phyloP scores from a whole-genome alignment of 495 filamentous ascomycete genomes.

The Lichenothelia convexa region DNA sequence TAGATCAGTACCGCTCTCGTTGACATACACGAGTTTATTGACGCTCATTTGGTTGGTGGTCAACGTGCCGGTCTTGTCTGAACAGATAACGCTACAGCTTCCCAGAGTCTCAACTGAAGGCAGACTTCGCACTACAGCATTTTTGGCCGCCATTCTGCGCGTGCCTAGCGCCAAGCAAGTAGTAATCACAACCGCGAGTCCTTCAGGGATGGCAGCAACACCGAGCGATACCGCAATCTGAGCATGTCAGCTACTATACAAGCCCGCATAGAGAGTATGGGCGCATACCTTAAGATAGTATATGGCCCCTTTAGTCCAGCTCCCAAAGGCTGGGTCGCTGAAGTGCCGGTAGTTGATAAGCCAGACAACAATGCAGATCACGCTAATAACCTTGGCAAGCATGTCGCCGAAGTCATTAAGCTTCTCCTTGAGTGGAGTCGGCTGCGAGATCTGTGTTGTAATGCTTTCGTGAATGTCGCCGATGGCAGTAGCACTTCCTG shows the following conservation, averaged over 20 bases:
- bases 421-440: constrained; percentile 95
- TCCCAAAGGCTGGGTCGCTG: constrained; percentile 79
- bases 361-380: constrained; percentile 94
- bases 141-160: constrained; percentile 95
- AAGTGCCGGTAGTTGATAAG: constrained; percentile 96
- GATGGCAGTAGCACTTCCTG: constrained; percentile 82
- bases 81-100: constrained; percentile 98
- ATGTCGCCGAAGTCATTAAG: constrained; percentile 95
- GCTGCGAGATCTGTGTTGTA: constrained; percentile 90
- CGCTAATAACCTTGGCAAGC: constrained; percentile 92
- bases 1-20: constrained; percentile 48
- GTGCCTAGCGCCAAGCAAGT: constrained; percentile 92
- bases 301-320: constrained; percentile 94
- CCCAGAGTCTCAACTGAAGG: constrained; percentile 96
- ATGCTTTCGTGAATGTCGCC: constrained; percentile 99
- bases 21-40: constrained; percentile 73
- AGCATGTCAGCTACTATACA: constrained; percentile 6
- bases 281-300: constrained; percentile 70
- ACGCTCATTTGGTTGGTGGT: constrained; percentile 99
- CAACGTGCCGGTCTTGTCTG: constrained; percentile 97
- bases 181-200: constrained; percentile 92
- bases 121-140: constrained; percentile 86
- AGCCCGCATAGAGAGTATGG: not conserved
- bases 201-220: constrained; percentile 94
- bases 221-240: constrained; percentile 92